A percentile compares a stretch with the other conserved stretches of the same genome.
Evolutionary conservation across 352 stramenopile genomes (phyloP).

Genomic region (Phytophthora pluvialis): DNA sequence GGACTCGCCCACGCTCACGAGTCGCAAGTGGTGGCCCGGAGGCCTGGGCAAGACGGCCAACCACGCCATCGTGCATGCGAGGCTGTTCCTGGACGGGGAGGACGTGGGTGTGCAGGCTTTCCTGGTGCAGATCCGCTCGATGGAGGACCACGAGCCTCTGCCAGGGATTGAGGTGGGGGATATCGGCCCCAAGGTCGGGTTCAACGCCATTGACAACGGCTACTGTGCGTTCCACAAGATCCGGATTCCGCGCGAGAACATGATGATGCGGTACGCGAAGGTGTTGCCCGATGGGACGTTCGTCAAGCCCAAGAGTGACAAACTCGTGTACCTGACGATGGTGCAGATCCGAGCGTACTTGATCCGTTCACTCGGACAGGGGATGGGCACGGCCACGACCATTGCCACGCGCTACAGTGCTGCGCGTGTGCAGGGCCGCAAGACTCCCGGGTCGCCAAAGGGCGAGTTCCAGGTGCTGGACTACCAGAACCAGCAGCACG

Average conservation of each 20-base stretch:
- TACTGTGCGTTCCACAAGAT: constrained; percentile 32
- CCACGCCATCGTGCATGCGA: constrained; percentile 20
- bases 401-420: constrained; percentile 58
- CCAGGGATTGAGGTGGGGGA: constrained; percentile 21
- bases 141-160: constrained; percentile 18
- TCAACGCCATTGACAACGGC: constrained; percentile 32
- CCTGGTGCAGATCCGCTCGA: constrained; percentile 26
- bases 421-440: constrained; percentile 51
- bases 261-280: constrained; percentile 35
- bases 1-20: constrained; percentile 93
- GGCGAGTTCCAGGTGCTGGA: constrained; percentile 58
- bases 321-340: constrained; percentile 69
- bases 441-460: constrained; percentile 27
- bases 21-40: constrained; percentile 94
- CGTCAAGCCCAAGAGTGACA: constrained; percentile 64
- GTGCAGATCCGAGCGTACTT: constrained; percentile 47
- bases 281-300: constrained; percentile 62
- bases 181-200: constrained; percentile 50
- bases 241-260: constrained; percentile 24
- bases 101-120: constrained; percentile 29
- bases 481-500: constrained; percentile 61
- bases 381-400: constrained; percentile 29
- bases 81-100: constrained; percentile 24
- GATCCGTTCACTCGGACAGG: constrained; percentile 15
- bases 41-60: constrained; percentile 26